These are phyloP conservation scores for Sicyos edulis DNA, from an alignment of 306 rosid genomes.

Conservation along the genomic window DNA sequence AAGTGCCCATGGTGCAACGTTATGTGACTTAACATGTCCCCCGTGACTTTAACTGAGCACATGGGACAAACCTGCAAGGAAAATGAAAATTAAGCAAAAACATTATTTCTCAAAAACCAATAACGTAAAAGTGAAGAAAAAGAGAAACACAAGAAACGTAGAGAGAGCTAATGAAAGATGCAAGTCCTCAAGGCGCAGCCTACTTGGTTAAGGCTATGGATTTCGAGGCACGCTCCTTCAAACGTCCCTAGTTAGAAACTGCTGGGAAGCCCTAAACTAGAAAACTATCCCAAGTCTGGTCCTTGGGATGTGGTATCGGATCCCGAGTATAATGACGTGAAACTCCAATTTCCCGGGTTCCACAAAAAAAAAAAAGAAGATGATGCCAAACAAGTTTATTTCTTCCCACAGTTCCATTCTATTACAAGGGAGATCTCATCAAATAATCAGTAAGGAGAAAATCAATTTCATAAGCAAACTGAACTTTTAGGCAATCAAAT, in stretches of 20 bases:
- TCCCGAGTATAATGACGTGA: no score
- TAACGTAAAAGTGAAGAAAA: neutral
- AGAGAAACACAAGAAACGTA: neutral
- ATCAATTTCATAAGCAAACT: neutral
- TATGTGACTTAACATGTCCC: slow-evolving; percentile 89
- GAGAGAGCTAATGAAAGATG: no score
- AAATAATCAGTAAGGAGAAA: neutral
- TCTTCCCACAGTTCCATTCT: neutral
- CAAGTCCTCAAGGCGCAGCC: no score
- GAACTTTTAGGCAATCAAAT: neutral
- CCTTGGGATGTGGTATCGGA: no score
- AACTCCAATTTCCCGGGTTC: no score
- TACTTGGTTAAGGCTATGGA: no score
- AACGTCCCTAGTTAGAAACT: no score
- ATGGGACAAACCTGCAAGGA: slow-evolving; percentile 79
- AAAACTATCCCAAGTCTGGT: no score
- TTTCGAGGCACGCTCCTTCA: no score
- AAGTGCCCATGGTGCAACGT: slow-evolving; percentile 89
- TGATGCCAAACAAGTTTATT: no score
- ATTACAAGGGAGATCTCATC: slow-evolving; percentile 2
- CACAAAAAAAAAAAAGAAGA: no score
- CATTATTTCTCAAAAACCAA: slow-evolving; percentile 1
- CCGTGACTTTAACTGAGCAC: slow-evolving; percentile 81
- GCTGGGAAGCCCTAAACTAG: no score
- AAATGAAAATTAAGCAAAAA: neutral